Conservation (phyloP, 2,329 filamentous ascomycete genomes). For the Periconia sp. region DNA sequence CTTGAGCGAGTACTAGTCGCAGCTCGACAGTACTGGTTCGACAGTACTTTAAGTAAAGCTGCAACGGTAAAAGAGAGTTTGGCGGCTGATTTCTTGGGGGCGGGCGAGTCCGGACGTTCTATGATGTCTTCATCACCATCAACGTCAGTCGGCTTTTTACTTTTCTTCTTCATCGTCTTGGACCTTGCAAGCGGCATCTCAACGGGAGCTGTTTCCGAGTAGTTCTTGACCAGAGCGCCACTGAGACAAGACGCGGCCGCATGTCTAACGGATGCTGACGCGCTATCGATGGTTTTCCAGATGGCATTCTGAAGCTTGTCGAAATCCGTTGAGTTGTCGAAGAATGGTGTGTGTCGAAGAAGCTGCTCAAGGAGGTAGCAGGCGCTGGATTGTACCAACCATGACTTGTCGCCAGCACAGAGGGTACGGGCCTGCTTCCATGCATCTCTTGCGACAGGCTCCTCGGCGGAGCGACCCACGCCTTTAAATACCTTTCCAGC, state of each 20-base stretch:
- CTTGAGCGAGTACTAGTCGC: conserved; percentile 81
- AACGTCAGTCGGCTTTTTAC: conserved; percentile 67
- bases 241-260: conserved; percentile 86
- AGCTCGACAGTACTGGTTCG: conserved; percentile 77
- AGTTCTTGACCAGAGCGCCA: conserved; percentile 80
- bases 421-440: conserved; percentile 89
- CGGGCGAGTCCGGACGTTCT: conserved; percentile 74
- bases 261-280: conserved; percentile 76
- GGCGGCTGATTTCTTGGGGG: conserved; percentile 73
- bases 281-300: conserved; percentile 86
- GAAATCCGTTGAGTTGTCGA: conserved; percentile 87
- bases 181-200: conserved; percentile 56
- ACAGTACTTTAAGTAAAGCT: conserved; percentile 80
- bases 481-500: conserved; percentile 78
- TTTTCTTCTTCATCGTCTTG: conserved; percentile 73
- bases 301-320: conserved; percentile 82
- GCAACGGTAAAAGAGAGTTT: conserved; percentile 74
- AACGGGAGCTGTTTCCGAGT: conserved; percentile 63
- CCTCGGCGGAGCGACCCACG: conserved; percentile 79
- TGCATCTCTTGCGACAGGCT: conserved; percentile 82
- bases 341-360: conserved; percentile 75
- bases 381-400: conserved; percentile 77
- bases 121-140: conserved; percentile 76
- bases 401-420: conserved; percentile 79
- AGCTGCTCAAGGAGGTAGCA: conserved; percentile 81